These are phyloP conservation scores for Kluyveromyces starmeri DNA, from an alignment of 805 yeast genomes.

Conservation along the genomic window DNA sequence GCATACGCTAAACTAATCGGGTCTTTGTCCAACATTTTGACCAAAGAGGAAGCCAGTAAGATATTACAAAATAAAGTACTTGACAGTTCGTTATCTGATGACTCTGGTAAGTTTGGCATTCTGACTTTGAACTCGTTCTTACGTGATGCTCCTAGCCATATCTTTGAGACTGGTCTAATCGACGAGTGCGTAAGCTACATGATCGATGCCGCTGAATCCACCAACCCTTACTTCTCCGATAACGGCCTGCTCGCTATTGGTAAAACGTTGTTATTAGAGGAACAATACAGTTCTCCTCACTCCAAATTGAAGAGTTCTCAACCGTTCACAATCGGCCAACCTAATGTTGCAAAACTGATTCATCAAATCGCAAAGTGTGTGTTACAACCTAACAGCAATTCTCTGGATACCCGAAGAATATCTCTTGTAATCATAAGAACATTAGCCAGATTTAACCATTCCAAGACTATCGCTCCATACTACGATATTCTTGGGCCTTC, in stretches of 20 bases:
- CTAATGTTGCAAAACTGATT: conserved; percentile 36
- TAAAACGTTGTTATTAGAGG: conserved; percentile 54
- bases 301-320: conserved; percentile 20
- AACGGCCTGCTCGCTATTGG: conserved; percentile 76
- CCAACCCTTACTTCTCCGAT: conserved; percentile 51
- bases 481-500: conserved; percentile 56
- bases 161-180: conserved; percentile 44
- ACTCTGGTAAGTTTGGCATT: conserved; percentile 51
- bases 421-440: conserved; percentile 71
- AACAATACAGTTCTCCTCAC: conserved; percentile 33
- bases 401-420: conserved; percentile 72
- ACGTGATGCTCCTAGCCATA: conserved; percentile 62
- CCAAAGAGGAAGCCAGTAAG: conserved; percentile 51
- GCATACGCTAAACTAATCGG: conserved; percentile 77
- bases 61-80: conserved; percentile 55
- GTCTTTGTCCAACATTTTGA: conserved; percentile 59
- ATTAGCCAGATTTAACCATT: conserved; percentile 52
- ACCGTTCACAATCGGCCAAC: conserved; percentile 36
- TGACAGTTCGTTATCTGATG: conserved; percentile 33
- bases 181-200: conserved; percentile 44
- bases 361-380: conserved; percentile 41
- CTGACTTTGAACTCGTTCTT: conserved; percentile 72
- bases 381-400: conserved; percentile 47
- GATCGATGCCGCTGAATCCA: conserved; percentile 33
- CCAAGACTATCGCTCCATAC: conserved; percentile 41